These are phyloP conservation scores for Salvia hispanica DNA, from an alignment of 257 asterid genomes.

Conservation along the genomic window DNA sequence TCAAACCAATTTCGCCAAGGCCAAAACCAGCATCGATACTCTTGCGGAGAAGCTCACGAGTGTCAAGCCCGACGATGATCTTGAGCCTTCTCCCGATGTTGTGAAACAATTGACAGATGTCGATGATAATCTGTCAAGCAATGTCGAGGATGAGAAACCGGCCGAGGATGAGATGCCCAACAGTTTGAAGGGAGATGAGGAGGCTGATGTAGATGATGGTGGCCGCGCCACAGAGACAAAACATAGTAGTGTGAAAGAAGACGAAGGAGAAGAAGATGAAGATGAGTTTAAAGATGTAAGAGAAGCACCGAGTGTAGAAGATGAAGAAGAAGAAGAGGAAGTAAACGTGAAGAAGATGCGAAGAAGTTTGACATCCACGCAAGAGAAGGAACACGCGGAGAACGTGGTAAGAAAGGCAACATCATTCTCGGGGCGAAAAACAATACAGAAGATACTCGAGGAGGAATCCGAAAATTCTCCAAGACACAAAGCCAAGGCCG, in stretches of 20 bases:
- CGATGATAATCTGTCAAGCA: too few species aligned
- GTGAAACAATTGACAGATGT: too few species aligned
- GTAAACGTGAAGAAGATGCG: conserved; percentile 28
- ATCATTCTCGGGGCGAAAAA: conserved; percentile 23
- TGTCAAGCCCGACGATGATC: conserved; percentile 57
- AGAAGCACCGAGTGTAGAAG: not conserved
- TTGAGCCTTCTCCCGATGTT: conserved; percentile 28
- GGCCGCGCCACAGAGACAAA: not conserved
- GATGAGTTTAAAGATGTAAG: conserved; percentile 8
- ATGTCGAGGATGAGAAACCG: too few species aligned
- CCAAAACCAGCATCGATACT: conserved; percentile 40
- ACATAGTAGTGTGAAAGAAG: conserved; percentile 24
- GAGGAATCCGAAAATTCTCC: not conserved
- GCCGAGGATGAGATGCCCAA: too few species aligned
- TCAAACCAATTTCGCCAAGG: conserved; percentile 41
- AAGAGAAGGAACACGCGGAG: conserved; percentile 9
- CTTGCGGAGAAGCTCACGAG: conserved; percentile 42
- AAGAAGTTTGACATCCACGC: conserved; percentile 8
- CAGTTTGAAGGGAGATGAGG: not conserved
- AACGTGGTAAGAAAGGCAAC: conserved; percentile 1
- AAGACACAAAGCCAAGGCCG: conserved; percentile 10
- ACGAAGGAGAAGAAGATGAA: not conserved
- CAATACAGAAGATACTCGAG: not conserved
- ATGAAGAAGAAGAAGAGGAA: not conserved
- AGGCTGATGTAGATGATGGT: not conserved